Conservation (phyloP, 139 green algal genomes). For the Spirogloea muscicola region DNA sequence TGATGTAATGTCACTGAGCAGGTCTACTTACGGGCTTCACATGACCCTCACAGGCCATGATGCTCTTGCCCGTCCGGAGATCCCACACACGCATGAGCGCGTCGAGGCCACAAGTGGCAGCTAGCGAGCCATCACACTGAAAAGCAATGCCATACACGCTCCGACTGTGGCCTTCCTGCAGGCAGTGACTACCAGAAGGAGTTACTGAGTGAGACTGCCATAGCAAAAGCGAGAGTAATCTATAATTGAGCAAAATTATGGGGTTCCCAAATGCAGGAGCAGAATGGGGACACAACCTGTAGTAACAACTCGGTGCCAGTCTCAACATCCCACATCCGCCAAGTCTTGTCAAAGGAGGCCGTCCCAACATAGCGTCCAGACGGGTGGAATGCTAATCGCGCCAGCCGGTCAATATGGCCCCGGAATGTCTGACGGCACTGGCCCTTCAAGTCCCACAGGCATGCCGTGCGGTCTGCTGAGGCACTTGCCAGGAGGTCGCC, state of each 20-base stretch:
- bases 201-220: neutral
- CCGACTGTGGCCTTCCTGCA: constrained; percentile 91
- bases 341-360: constrained; percentile 85
- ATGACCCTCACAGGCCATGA: constrained; percentile 81
- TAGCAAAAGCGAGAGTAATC: neutral
- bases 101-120: constrained; percentile 43
- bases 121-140: constrained; percentile 57
- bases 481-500: constrained; percentile 51
- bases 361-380: constrained; percentile 71
- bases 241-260: too few species aligned
- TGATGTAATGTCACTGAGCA: too few species aligned
- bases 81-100: constrained; percentile 81
- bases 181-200: neutral
- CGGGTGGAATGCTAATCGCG: constrained; percentile 79
- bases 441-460: constrained; percentile 24
- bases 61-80: constrained; percentile 74
- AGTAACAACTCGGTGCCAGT: constrained; percentile 79
- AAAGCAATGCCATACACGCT: constrained; percentile 89
- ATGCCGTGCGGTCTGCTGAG: constrained; percentile 64
- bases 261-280: too few species aligned
- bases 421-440: constrained; percentile 59
- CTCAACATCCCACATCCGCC: constrained; percentile 91
- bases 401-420: constrained; percentile 52
- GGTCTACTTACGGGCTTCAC: constrained; percentile 60
- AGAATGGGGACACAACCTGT: too few species aligned